Evolutionary conservation across 2,329 filamentous ascomycete species (phyloP), one percentile per base, ranked within the genome.

Genomic region (Akanthomyces dipterigenus): DNA sequence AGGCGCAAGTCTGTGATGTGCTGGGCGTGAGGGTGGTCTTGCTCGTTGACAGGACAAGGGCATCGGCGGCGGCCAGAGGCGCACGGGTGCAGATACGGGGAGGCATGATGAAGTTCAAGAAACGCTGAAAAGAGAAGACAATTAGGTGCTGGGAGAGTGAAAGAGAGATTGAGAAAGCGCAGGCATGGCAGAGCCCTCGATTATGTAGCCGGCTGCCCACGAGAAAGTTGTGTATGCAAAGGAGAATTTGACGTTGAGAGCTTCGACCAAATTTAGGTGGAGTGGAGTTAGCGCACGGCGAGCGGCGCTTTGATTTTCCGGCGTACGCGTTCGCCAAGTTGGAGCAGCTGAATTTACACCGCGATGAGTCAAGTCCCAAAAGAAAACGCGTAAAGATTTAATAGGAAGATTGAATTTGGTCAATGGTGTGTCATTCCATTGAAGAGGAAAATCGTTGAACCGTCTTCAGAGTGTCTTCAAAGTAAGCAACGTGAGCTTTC

Each of bases 41-140:
- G 60, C 53, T 55, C 24, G 63, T 63, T 59, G 68, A 64, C 43
- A 68, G 67, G 62, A 72, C 68, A 66, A 71, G 65, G 60, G 68
- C 67, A 60, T 73, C 69, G 65, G 70, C 65, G 64, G 67, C 71
- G 65, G 53, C 60, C 28, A 72, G 67, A 63, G 72, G 65, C 65
- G 65, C 64, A 45, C 69, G 67, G 55, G 70, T 62, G 62, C 64
- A 62, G 64, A 60, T 48, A 24, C 48, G 48, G 9, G 57, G n/a
- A 36, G 57, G 68, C 73, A 75, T 75, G 58, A 46, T 67, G 62
- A 9, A 40, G 36, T 20, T 12, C 12, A n/a, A 31, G 20, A 36
- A 42, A 53, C 53, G 53, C 53, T 55, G 18, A 1, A 12, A 36
- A 45, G 51, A 7, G 5, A 22, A 50, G 38, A 31, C 26, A 22